Evolutionary conservation across 2,329 filamentous ascomycete genomes (phyloP), one percentile per base, ranked within the genome.

Genomic region (Hymenoscyphus scutula): DNA sequence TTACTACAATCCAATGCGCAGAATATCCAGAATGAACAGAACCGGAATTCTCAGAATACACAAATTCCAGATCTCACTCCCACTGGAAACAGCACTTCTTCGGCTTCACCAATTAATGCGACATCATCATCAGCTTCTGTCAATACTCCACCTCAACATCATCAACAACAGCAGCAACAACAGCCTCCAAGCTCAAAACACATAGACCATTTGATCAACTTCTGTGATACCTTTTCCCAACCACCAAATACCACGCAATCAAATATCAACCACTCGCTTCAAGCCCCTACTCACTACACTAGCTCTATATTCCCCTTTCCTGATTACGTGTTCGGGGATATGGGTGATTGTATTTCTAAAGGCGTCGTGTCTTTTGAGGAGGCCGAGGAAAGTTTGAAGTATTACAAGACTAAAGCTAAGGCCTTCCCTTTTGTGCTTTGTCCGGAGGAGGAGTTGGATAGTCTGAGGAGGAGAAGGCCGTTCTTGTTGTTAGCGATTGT

Each of bases 401-500:
- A 55, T 1, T 71, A 67, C 51, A 48, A 60, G 15, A 45, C 60
- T 5, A 64, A 59, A 38, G 60, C 63, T 45, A 27, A 34, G 10
- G 30, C 48, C 4, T 71, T 71, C 34, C 71, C 70, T 5, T 72
- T 72, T 58, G 62, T 72, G 1, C 25, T 67, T 23, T 19, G 71
- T 61, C 70, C 62, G 70, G 74, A 32, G 70, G 75, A 62, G 72
- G 75, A 80, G 78, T 0, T 81, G 76, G 64, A 75, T 82, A n/a
- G 67, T 74, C 3, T 73, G 82, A 6, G 72, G 70, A 0, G 74
- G 73, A 0, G 77, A 77, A 75, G 77, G 29, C 84, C 84, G 0
- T 84, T 86, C 67, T 73, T 86, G 19, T 70, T 86, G 38, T 71
- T 86, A 13, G 80, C 83, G 1, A 80, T 86, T 19, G 72, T 86